phyloP scores from a whole-genome alignment of 2,329 filamentous ascomycete species.

The Ceratocystis cubensis region DNA sequence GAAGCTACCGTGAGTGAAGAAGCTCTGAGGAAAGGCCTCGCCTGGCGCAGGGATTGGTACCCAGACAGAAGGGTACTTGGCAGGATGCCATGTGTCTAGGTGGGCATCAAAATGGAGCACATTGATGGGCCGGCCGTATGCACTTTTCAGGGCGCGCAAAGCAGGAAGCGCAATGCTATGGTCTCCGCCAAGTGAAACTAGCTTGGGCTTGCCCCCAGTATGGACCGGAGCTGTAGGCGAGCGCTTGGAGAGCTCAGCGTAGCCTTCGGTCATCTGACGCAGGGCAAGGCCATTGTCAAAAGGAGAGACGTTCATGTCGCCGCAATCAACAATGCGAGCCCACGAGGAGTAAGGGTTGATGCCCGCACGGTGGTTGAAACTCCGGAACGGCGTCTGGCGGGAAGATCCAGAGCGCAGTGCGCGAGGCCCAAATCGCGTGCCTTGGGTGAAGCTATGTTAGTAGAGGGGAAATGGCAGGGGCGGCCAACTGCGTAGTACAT shows the following conservation, averaged over 20 bases:
- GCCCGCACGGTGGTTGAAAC: constrained; percentile 65
- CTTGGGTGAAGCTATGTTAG: constrained; percentile 26
- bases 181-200: constrained; percentile 61
- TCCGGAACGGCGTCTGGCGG: constrained; percentile 66
- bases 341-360: constrained; percentile 75
- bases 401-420: constrained; percentile 75
- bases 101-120: constrained; percentile 68
- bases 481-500: constrained; percentile 22
- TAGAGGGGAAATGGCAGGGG: background rate
- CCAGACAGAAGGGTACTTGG: constrained; percentile 70
- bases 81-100: constrained; percentile 75
- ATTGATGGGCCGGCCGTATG: constrained; percentile 50
- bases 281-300: constrained; percentile 76
- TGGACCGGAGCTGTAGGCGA: constrained; percentile 27
- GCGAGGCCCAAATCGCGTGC: constrained; percentile 72
- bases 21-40: constrained; percentile 29
- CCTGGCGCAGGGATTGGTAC: constrained; percentile 31
- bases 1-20: constrained; percentile 83
- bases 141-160: constrained; percentile 50
- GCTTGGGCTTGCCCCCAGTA: constrained; percentile 34
- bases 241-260: constrained; percentile 49
- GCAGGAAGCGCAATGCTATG: constrained; percentile 60
- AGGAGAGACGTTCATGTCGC: constrained; percentile 76
- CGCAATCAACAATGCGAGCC: constrained; percentile 74
- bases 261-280: constrained; percentile 72